These are phyloP conservation scores for Acrodontium crateriforme DNA, from an alignment of 2,329 filamentous ascomycete genomes.

Conservation along the genomic window DNA sequence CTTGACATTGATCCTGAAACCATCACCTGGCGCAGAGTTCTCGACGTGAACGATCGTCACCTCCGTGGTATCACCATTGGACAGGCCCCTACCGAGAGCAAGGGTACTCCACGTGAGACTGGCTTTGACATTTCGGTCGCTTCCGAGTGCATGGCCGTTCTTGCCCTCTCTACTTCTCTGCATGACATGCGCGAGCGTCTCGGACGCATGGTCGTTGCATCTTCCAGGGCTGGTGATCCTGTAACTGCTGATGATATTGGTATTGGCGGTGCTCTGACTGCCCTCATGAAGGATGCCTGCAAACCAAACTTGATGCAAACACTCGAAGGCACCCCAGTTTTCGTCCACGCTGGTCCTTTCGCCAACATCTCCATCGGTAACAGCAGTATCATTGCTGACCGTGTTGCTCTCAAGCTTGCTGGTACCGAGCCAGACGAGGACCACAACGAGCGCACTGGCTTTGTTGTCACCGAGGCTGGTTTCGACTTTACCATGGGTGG, in stretches of 20 bases:
- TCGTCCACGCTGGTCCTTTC: constrained; percentile 94
- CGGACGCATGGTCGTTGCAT: constrained; percentile 89
- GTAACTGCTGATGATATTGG: constrained; percentile 95
- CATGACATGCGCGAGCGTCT: constrained; percentile 84
- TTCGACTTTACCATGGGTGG: constrained; percentile 99
- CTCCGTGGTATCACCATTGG: constrained; percentile 81
- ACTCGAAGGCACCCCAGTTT: constrained; percentile 89
- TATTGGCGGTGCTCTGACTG: constrained; percentile 78
- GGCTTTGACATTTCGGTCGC: constrained; percentile 97
- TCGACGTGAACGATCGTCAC: constrained; percentile 95
- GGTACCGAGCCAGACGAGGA: constrained; percentile 89
- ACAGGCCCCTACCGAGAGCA: constrained; percentile 68
- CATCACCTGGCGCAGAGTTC: constrained; percentile 90
- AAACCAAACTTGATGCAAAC: constrained; percentile 99
- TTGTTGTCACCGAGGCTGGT: constrained; percentile 90
- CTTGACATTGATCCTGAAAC: constrained; percentile 93
- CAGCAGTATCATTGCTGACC: constrained; percentile 88
- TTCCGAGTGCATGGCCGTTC: constrained; percentile 95
- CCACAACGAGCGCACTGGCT: constrained; percentile 68
- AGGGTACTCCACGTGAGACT: constrained; percentile 73
- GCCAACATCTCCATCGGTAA: constrained; percentile 98
- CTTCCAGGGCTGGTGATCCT: constrained; percentile 70
- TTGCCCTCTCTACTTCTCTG: constrained; percentile 80
- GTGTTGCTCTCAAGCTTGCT: constrained; percentile 86
- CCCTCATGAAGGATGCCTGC: constrained; percentile 94